These are phyloP conservation scores for Plicaturopsis crispa DNA, from an alignment of 768 basidiomycete genomes.

Conservation along the genomic window DNA sequence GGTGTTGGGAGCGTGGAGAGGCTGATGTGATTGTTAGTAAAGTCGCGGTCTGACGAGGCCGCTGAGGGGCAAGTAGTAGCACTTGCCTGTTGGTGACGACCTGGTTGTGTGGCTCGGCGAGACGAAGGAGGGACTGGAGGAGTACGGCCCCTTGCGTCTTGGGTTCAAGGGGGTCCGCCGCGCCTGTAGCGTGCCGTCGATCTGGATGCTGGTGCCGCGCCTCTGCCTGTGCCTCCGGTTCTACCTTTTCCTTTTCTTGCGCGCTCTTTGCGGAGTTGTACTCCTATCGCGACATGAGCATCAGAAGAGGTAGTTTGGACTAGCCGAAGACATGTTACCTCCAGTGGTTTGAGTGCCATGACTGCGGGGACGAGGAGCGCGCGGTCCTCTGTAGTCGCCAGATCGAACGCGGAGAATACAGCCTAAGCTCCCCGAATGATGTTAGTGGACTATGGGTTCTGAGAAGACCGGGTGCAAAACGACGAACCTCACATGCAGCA, in stretches of 20 bases:
- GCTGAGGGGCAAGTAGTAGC: no score
- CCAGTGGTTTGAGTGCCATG: slow-evolving; percentile 41
- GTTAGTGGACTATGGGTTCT: no score
- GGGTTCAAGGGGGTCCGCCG: slow-evolving; percentile 49
- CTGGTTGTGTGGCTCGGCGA: slow-evolving; percentile 60
- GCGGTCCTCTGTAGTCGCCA: slow-evolving; percentile 40
- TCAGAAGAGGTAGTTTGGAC: no score
- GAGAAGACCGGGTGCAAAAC: no score
- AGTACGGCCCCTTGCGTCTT: slow-evolving; percentile 82
- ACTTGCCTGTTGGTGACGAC: slow-evolving; percentile 64
- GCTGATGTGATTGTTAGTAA: no score
- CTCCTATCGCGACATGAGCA: no score
- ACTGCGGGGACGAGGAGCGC: slow-evolving; percentile 59
- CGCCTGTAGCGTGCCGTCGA: no score
- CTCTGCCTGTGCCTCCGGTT: slow-evolving; percentile 11
- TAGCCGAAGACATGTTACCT: no score
- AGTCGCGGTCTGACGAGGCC: no score
- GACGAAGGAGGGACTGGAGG: slow-evolving; percentile 72
- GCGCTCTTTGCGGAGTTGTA: slow-evolving; percentile 14
- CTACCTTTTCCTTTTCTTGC: slow-evolving; percentile 9
- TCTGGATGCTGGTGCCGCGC: slow-evolving; percentile 16
- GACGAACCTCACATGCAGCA: no score
- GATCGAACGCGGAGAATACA: slow-evolving; percentile 50
- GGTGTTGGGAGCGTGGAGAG: no score
- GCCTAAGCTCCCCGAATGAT: no score